Conservation (phyloP, 371 early-diverging fungal species). For the Mortierella sp. region DNA sequence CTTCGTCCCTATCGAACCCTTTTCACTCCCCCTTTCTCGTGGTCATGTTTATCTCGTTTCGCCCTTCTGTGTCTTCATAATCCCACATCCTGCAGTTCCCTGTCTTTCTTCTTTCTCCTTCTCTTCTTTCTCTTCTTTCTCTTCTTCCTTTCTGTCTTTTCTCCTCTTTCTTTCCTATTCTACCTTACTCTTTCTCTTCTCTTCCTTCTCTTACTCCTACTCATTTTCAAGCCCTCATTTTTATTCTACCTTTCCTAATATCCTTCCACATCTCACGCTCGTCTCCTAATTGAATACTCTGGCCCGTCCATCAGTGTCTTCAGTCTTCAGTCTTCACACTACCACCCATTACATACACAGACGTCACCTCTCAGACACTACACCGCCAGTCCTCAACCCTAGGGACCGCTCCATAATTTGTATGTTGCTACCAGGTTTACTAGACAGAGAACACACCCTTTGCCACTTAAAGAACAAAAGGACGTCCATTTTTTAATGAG, state of each 20-base stretch:
- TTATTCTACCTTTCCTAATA: background rate
- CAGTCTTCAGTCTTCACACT: background rate
- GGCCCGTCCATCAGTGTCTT: background rate
- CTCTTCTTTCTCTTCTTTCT: background rate
- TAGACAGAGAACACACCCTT: too few relatives aligned
- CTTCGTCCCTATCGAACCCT: constrained; percentile 7
- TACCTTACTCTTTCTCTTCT: background rate
- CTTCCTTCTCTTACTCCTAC: background rate
- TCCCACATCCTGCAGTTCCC: background rate
- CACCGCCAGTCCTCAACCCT: too few relatives aligned
- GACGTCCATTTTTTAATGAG: too few relatives aligned
- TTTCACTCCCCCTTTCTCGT: background rate
- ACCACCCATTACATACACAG: background rate
- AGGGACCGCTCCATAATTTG: too few relatives aligned
- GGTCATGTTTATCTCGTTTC: too few relatives aligned
- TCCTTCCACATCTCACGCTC: background rate
- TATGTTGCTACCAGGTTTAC: too few relatives aligned
- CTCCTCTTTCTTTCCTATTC: background rate
- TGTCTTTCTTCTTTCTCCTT: background rate
- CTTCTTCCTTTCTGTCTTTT: background rate
- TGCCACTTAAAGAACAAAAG: too few relatives aligned
- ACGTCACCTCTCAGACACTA: too few relatives aligned
- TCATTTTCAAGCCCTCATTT: background rate
- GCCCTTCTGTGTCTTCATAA: background rate
- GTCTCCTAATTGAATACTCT: too few relatives aligned